A percentile compares a stretch with the other conserved stretches of the same genome.
Evolutionary conservation across 2,329 filamentous ascomycete species (phyloP).

Genomic region (Pyricularia grisea): DNA sequence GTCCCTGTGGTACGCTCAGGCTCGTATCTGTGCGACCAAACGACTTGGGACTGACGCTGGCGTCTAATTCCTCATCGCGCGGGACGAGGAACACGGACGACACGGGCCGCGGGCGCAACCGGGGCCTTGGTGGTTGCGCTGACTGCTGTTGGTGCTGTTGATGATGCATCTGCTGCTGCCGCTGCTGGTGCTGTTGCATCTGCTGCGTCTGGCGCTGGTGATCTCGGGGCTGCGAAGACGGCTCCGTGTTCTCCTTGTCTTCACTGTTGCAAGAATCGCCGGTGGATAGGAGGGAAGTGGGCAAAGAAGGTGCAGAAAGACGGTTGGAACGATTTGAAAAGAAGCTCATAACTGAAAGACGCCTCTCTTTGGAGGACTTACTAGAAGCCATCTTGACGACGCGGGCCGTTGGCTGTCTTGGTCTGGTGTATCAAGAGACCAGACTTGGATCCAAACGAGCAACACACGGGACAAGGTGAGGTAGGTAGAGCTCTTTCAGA

Average conservation of each 20-base stretch:
- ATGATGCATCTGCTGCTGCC: background rate
- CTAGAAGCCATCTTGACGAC: slow-evolving; percentile 2
- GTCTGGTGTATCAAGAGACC: background rate
- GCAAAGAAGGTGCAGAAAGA: slow-evolving; percentile 1
- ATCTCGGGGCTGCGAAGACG: background rate
- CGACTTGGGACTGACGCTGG: background rate
- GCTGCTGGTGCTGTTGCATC: background rate
- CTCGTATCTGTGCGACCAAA: background rate
- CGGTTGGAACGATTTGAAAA: slow-evolving; percentile 3
- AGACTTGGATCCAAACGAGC: background rate
- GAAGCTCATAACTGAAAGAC: slow-evolving; percentile 1
- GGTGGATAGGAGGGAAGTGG: background rate
- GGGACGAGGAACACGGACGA: background rate
- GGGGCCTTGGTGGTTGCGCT: background rate
- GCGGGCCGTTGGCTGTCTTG: background rate
- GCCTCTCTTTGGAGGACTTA: slow-evolving; percentile 5
- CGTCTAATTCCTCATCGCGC: background rate
- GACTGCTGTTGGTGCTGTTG: background rate
- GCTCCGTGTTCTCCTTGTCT: background rate
- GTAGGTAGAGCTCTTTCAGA: background rate
- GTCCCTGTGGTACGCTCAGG: background rate
- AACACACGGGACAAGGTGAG: background rate
- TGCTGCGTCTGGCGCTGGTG: background rate
- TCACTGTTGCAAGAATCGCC: background rate
- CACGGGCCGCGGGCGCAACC: background rate